Percentiles rank a stretch among this genome's conserved stretches.
Conservation (phyloP, 2,329 filamentous ascomycete genomes). For the Ophiocordyceps camponoti-leonardi region DNA sequence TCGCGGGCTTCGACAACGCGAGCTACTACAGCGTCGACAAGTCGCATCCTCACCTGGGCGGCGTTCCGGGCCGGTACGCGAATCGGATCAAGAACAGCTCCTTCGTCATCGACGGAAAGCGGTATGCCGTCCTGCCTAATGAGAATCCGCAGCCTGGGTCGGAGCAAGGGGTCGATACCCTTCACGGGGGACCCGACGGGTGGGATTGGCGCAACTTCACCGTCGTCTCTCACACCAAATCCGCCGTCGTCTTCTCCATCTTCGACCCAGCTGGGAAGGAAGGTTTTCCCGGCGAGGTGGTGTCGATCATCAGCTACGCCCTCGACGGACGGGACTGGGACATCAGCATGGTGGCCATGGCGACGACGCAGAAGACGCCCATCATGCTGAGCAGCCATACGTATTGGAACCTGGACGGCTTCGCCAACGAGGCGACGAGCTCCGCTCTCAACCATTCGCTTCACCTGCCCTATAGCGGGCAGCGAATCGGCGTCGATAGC, state of each 20-base stretch:
- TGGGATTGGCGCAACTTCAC: conserved; percentile 71
- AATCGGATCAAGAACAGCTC: conserved; percentile 68
- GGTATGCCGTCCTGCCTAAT: conserved; percentile 43
- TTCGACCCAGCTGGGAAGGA: conserved; percentile 56
- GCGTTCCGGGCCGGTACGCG: conserved; percentile 60
- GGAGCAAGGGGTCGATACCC: conserved; percentile 40
- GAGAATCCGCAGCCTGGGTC: conserved; percentile 36
- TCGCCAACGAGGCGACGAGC: conserved; percentile 52
- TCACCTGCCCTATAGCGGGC: conserved; percentile 54
- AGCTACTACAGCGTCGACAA: conserved; percentile 47
- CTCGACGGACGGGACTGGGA: conserved; percentile 50
- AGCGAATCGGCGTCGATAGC: conserved; percentile 49
- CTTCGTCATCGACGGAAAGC: conserved; percentile 47
- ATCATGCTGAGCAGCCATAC: conserved; percentile 63
- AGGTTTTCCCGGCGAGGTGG: conserved; percentile 64
- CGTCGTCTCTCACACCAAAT: conserved; percentile 47
- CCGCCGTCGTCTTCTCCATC: conserved; percentile 59
- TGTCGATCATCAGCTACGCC: conserved; percentile 59
- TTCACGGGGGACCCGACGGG: conserved; percentile 53
- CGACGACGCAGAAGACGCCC: conserved; percentile 59
- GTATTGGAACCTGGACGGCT: conserved; percentile 76
- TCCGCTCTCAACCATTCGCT: conserved; percentile 54
- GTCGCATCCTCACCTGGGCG: conserved; percentile 53
- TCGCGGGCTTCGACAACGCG: conserved; percentile 62
- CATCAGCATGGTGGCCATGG: conserved; percentile 53